Evolutionary conservation across 192 early-diverging fungal species (phyloP).

Genomic region (Backusella australiensis): DNA sequence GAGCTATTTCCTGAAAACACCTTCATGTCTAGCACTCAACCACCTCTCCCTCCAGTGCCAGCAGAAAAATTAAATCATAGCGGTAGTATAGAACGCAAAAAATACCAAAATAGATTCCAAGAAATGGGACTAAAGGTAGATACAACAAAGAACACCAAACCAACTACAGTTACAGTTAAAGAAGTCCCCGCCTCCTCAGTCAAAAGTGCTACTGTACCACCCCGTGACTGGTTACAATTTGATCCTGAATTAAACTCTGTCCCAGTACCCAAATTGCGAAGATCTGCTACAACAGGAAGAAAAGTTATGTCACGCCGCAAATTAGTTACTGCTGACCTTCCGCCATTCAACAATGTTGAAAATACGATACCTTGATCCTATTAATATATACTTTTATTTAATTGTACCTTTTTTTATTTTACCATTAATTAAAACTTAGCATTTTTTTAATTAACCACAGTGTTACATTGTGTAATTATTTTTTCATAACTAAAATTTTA

Average conservation of each 20-base stretch:
- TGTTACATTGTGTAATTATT: neutral
- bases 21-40: neutral
- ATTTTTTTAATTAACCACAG: neutral
- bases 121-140: constrained; percentile 12
- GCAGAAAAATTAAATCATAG: neutral
- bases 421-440: neutral
- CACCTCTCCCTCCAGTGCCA: neutral
- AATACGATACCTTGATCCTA: neutral
- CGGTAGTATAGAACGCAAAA: constrained; percentile 9
- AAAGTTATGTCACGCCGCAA: constrained; percentile 1
- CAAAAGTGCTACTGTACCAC: constrained; percentile 17
- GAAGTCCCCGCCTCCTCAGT: neutral
- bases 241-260: constrained; percentile 14
- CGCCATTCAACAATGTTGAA: neutral
- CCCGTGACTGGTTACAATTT: constrained; percentile 7
- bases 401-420: neutral
- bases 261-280: constrained; percentile 6
- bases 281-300: constrained; percentile 5
- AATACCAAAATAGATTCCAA: constrained; percentile 6
- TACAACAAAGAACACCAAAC: neutral
- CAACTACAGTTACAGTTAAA: neutral
- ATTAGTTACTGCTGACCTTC: neutral
- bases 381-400: neutral
- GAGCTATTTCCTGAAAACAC: neutral
- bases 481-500: neutral